Evolutionary conservation across 2,329 filamentous ascomycete species (phyloP).

Genomic region (Aspergillus sp.): DNA sequence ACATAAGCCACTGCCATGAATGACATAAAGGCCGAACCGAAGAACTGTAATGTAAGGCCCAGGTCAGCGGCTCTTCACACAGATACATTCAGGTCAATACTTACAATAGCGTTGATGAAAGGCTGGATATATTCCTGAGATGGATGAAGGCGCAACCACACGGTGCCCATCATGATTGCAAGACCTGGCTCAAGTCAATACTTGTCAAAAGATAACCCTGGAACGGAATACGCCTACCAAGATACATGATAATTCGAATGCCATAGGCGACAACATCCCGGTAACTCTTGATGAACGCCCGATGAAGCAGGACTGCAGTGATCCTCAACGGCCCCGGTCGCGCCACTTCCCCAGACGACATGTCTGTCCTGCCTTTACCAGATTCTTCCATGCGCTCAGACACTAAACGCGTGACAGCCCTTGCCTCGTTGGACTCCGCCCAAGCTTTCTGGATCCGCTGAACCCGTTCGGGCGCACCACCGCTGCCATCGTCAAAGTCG

Average conservation of each 20-base stretch:
- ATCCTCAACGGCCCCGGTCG: too few species aligned
- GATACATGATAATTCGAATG: conserved; percentile 80
- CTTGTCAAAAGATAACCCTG: conserved; percentile 9
- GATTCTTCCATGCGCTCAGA: conserved; percentile 39
- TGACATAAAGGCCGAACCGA: conserved; percentile 72
- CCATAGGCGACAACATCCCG: conserved; percentile 82
- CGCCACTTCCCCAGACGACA: too few species aligned
- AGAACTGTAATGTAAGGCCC: conserved; percentile 50
- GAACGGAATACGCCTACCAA: conserved; percentile 41
- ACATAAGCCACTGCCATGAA: conserved; percentile 86
- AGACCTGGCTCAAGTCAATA: conserved; percentile 48
- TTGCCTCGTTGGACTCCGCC: too few species aligned
- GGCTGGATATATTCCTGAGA: conserved; percentile 73
- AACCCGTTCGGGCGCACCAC: conserved; percentile 28
- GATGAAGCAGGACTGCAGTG: conserved; percentile 59
- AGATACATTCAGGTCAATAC: conserved; percentile 13
- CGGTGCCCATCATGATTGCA: conserved; percentile 84
- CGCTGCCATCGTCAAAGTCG: conserved; percentile 55
- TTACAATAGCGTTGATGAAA: conserved; percentile 74
- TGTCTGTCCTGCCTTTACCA: too few species aligned
- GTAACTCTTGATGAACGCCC: conserved; percentile 79
- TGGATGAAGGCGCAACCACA: conserved; percentile 72
- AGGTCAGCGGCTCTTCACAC: too few species aligned
- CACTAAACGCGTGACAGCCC: too few species aligned
- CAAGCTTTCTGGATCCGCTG: conserved; percentile 12